A percentile compares a stretch with the other conserved stretches of the same genome.
phyloP scores from a whole-genome alignment of 2,329 filamentous ascomycete genomes.

The Xylariales sp. region DNA sequence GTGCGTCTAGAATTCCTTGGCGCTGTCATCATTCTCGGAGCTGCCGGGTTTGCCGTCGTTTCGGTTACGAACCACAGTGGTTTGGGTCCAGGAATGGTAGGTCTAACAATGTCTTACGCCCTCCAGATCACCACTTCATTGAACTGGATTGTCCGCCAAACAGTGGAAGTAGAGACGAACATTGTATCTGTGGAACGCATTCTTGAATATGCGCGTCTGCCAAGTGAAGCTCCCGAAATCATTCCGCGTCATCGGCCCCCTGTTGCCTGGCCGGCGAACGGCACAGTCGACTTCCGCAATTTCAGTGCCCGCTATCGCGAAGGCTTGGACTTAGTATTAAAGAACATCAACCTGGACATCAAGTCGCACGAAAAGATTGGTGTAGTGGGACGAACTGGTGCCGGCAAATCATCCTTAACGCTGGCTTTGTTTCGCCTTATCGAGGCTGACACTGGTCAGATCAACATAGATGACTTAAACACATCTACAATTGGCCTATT shows the following conservation, averaged over 20 bases:
- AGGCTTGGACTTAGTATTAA: constrained; percentile 90
- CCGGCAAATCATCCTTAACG: constrained; percentile 94
- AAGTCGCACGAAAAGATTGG: constrained; percentile 98
- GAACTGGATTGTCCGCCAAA: constrained; percentile 99
- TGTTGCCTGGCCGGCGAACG: constrained; percentile 90
- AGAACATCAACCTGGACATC: constrained; percentile 91
- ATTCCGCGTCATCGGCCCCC: constrained; percentile 87
- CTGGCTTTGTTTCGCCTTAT: constrained; percentile 96
- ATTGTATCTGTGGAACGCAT: constrained; percentile 98
- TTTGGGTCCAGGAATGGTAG: constrained; percentile 80
- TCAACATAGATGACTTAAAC: constrained; percentile 89
- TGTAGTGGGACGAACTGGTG: constrained; percentile 94
- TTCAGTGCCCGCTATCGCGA: constrained; percentile 94
- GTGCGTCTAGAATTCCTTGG: constrained; percentile 96
- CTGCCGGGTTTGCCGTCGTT: constrained; percentile 84
- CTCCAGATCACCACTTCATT: constrained; percentile 96
- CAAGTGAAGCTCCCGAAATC: constrained; percentile 94
- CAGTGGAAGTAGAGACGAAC: constrained; percentile 99
- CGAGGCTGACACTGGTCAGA: constrained; percentile 83
- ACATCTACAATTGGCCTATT: constrained; percentile 90
- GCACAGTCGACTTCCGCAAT: constrained; percentile 89
- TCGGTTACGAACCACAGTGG: constrained; percentile 76
- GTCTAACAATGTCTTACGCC: constrained; percentile 96
- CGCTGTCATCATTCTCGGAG: constrained; percentile 88
- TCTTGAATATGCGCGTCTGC: constrained; percentile 90